Evolutionary conservation across 257 asterid species (phyloP), one percentile per base, ranked within the genome.

Genomic region (Jasminum sambac): DNA sequence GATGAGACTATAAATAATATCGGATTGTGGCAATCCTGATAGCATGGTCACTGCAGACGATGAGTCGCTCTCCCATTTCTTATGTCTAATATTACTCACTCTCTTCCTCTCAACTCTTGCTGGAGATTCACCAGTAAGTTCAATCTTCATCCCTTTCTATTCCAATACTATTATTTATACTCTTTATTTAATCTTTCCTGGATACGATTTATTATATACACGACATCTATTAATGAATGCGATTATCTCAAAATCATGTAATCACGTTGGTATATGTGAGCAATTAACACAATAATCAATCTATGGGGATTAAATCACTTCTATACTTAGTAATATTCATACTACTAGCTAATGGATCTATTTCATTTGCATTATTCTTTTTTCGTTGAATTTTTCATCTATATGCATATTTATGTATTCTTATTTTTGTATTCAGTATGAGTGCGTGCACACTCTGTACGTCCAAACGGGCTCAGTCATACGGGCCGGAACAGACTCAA

Each of bases 401-500:
- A 43, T 43, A 43, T 43, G 50, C 12, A 43, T 43, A 4, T 43
- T 43, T 11, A 34, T n/a, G 6, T 61, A 16, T 26, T 60, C n/a
- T 14, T 4, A 41, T 12, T 14, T 17, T 19, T 69, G 13, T 39
- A 16, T 61, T 74, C 74, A 88, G 95, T 63, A 77, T 10, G 77
- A 83, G 2, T 87, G 96, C 23, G 88, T 85, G 2, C 83, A 82
- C 77, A 84, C 83, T 0, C 68, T 89, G 7, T 85, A 76, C 75
- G 84, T 89, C 1, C 73, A 67, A 65, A 89, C 96, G 0, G 94
- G 96, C 0, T 71, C 87, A 16, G 46, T 76, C 60, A 46, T 76
- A 6, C 77, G 68, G 57, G 90, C 85, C 37, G 96, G 91, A 37
- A 87, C 90, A 0, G 76, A 89, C 69, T 76, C 96, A 43, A 69